These are phyloP conservation scores for Chytriomyces sp. DNA, from an alignment of 192 early-diverging fungal genomes.

Conservation along the genomic window DNA sequence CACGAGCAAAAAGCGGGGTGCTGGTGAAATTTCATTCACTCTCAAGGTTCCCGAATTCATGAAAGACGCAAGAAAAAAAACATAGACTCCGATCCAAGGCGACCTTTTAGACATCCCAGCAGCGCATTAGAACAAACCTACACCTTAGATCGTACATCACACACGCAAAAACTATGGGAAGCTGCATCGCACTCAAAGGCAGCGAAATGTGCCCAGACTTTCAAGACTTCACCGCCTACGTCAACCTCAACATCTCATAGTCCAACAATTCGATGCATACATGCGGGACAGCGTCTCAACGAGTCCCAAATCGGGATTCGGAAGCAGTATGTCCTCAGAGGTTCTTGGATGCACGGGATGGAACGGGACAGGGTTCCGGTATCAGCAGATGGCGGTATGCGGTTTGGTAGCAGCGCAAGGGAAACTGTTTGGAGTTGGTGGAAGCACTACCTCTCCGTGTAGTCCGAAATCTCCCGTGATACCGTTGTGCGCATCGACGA, in stretches of 20 bases:
- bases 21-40: too few relatives aligned
- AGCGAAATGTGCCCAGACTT: not conserved
- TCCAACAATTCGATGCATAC: not conserved
- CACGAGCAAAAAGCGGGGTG: too few relatives aligned
- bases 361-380: conserved; percentile 2
- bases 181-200: not conserved
- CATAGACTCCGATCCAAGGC: too few relatives aligned
- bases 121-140: too few relatives aligned
- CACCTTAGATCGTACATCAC: too few relatives aligned
- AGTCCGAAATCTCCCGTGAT: not conserved
- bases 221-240: not conserved
- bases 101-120: too few relatives aligned
- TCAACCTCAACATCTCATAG: not conserved
- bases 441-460: not conserved
- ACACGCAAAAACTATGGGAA: not conserved
- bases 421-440: not conserved
- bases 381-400: not conserved
- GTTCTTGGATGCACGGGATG: not conserved
- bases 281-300: not conserved
- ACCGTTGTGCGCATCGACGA: conserved; percentile 1
- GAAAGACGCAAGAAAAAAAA: too few relatives aligned
- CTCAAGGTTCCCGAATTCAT: too few relatives aligned
- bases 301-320: not conserved
- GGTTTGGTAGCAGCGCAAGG: not conserved
- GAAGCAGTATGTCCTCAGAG: not conserved